Evolutionary conservation across 192 early-diverging fungal species (phyloP).

Genomic region (Dimargaris verticillata): DNA sequence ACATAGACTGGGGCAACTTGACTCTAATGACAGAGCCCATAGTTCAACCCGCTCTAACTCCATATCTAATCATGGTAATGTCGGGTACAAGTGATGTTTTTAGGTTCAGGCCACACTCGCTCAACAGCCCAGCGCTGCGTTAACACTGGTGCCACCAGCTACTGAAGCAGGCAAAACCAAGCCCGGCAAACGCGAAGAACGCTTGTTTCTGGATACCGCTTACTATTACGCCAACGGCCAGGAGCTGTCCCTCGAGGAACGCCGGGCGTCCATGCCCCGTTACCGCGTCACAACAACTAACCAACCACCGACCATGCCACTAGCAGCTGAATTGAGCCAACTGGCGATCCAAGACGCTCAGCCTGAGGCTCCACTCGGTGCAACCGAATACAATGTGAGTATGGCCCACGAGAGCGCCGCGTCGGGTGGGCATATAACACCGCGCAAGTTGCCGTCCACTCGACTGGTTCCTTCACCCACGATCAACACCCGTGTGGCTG

Average conservation of each 20-base stretch:
- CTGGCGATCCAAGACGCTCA: no score
- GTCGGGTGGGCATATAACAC: background rate
- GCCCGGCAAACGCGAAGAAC: background rate
- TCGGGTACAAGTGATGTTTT: no score
- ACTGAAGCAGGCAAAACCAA: no score
- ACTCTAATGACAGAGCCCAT: no score
- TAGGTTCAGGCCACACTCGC: no score
- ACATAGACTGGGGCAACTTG: no score
- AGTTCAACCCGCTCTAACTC: no score
- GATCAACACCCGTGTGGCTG: constrained; percentile 10
- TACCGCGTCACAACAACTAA: background rate
- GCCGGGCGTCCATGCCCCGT: background rate
- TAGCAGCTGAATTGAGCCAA: no score
- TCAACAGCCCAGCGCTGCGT: no score
- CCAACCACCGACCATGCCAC: background rate
- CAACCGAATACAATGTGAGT: background rate
- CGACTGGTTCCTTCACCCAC: constrained; percentile 4
- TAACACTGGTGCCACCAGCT: no score
- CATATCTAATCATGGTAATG: no score
- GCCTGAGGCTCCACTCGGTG: background rate
- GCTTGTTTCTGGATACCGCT: background rate
- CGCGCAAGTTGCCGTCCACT: background rate
- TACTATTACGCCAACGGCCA: background rate
- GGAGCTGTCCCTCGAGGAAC: constrained; percentile 6
- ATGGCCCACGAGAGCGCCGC: background rate